Evolutionary conservation across 1,284 basidiomycete genomes (phyloP).

Genomic region (Phylloboletellus chloephorus): DNA sequence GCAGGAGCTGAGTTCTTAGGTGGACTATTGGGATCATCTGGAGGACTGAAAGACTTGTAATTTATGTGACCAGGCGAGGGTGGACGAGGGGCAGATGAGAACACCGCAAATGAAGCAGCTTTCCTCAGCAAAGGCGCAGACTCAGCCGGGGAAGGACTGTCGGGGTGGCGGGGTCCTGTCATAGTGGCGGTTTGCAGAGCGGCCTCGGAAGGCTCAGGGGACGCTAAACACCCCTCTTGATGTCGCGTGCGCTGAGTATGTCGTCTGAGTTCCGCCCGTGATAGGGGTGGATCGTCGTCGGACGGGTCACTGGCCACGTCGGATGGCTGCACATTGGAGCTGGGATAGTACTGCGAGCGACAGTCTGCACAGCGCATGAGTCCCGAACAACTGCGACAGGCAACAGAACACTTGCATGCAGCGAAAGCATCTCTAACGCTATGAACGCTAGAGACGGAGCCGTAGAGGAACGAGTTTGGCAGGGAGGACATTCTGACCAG

Average conservation of each 20-base stretch:
- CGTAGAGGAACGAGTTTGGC: constrained; percentile 43
- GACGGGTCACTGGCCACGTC: constrained; percentile 36
- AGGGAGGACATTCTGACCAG: constrained; percentile 36
- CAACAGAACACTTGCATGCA: constrained; percentile 39
- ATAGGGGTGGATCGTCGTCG: constrained; percentile 29
- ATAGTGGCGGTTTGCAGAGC: constrained; percentile 47
- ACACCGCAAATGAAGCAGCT: constrained; percentile 31
- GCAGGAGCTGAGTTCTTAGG: constrained; percentile 4
- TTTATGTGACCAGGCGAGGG: not conserved
- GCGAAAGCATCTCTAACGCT: constrained; percentile 50
- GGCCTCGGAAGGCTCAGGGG: constrained; percentile 34
- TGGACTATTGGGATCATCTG: not conserved
- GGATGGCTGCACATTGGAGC: constrained; percentile 50
- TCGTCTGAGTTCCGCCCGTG: constrained; percentile 6
- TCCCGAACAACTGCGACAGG: constrained; percentile 3
- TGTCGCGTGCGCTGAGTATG: constrained; percentile 5
- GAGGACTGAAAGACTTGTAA: not conserved
- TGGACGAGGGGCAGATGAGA: constrained; percentile 16
- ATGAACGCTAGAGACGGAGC: constrained; percentile 47
- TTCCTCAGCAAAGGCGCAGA: constrained; percentile 42
- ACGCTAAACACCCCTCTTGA: constrained; percentile 6
- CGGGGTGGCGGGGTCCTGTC: constrained; percentile 2
- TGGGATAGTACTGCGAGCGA: constrained; percentile 58
- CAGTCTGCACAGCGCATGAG: constrained; percentile 42
- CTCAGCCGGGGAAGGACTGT: constrained; percentile 20